phyloP scores from a whole-genome alignment of 2,329 filamentous ascomycete genomes.

The Aspergillus novoparasiticus region DNA sequence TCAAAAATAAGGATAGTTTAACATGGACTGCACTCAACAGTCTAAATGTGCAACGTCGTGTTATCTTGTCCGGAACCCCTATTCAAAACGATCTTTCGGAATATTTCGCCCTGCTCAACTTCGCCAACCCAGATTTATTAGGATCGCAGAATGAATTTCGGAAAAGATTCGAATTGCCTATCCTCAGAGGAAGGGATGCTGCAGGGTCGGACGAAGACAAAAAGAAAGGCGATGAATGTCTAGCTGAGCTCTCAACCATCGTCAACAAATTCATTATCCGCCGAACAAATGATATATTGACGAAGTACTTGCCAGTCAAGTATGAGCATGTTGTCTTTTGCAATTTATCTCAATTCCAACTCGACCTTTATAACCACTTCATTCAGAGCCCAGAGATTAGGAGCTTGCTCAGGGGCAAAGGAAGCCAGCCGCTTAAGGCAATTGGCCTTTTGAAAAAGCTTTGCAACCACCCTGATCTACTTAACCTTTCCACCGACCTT shows the following conservation, averaged over 20 bases:
- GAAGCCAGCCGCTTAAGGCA: slow-evolving; percentile 92
- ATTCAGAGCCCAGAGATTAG: slow-evolving; percentile 95
- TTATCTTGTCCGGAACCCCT: slow-evolving; percentile 94
- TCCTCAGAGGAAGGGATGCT: slow-evolving; percentile 87
- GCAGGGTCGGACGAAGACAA: slow-evolving; percentile 82
- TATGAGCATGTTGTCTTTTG: slow-evolving; percentile 99
- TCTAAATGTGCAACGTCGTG: slow-evolving; percentile 84
- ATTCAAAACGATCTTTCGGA: slow-evolving; percentile 99
- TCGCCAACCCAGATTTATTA: slow-evolving; percentile 90
- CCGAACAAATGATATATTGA: slow-evolving; percentile 94
- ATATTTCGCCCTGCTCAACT: slow-evolving; percentile 94
- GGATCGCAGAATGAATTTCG: slow-evolving; percentile 89
- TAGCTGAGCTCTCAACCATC: slow-evolving; percentile 75
- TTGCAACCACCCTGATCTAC: slow-evolving; percentile 94
- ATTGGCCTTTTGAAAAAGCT: slow-evolving; percentile 97
- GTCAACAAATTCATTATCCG: slow-evolving; percentile 99
- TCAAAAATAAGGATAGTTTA: slow-evolving; percentile 96
- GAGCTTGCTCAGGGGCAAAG: slow-evolving; percentile 86
- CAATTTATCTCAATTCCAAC: slow-evolving; percentile 88
- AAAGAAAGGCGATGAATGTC: slow-evolving; percentile 78
- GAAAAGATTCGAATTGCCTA: slow-evolving; percentile 91
- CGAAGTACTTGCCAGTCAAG: slow-evolving; percentile 96
- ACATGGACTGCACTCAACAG: slow-evolving; percentile 90
- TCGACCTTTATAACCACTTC: slow-evolving; percentile 94
- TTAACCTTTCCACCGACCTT: slow-evolving; percentile 79